A percentile compares a stretch with the other conserved stretches of the same genome.
phyloP scores from a whole-genome alignment of 2,329 filamentous ascomycete species.

The Trichoderma hamatum region DNA sequence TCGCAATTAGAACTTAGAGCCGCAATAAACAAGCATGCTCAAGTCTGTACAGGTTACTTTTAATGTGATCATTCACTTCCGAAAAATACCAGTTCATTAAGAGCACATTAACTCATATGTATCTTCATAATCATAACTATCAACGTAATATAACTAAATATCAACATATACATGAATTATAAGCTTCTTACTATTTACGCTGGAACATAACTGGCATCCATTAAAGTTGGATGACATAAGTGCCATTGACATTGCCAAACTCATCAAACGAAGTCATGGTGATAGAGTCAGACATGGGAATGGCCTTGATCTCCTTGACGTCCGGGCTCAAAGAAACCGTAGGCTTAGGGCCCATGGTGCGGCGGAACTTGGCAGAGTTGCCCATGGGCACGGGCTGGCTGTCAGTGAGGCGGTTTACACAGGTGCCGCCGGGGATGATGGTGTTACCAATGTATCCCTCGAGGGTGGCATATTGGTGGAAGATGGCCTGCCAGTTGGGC shows the following conservation, averaged over 20 bases:
- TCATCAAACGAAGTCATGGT: constrained; percentile 14
- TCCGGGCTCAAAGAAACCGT: neutral
- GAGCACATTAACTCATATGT: neutral
- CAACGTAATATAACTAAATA: neutral
- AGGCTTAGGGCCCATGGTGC: constrained; percentile 5
- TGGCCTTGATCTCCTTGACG: constrained; percentile 7
- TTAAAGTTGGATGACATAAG: constrained; percentile 1
- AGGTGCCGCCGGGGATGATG: constrained; percentile 31
- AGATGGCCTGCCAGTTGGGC: constrained; percentile 33
- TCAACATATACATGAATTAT: neutral
- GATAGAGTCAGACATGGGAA: neutral
- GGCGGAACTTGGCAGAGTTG: constrained; percentile 18
- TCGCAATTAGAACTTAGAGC: neutral
- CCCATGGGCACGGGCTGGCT: constrained; percentile 27
- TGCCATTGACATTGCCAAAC: neutral
- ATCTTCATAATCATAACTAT: neutral
- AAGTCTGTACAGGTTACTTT: no score
- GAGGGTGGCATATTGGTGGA: constrained; percentile 33
- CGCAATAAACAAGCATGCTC: neutral
- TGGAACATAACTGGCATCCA: neutral
- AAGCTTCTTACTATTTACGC: neutral
- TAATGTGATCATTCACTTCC: no score
- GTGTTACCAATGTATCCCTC: constrained; percentile 30
- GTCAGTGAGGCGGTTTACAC: constrained; percentile 25
- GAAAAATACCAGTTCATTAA: no score